These are phyloP conservation scores for Knufia petricola DNA, from an alignment of 2,329 filamentous ascomycete genomes.

Conservation along the genomic window DNA sequence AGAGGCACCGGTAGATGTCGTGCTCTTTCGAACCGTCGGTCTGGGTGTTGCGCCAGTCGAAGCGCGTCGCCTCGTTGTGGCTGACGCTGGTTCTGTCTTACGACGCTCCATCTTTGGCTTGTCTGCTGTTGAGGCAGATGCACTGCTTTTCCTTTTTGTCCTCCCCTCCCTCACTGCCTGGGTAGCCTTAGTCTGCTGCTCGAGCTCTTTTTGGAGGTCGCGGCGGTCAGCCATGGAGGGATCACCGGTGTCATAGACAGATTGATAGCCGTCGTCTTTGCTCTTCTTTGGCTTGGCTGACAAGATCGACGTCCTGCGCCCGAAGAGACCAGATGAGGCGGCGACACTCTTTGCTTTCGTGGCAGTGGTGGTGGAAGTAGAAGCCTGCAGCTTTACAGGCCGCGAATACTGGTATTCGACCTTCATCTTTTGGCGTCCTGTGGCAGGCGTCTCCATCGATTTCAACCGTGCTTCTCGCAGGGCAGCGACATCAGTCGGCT, in stretches of 20 bases:
- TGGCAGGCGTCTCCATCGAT: constrained; percentile 16
- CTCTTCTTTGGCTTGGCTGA: constrained; percentile 10
- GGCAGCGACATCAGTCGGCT: constrained; percentile 17
- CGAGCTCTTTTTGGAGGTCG: constrained; percentile 3
- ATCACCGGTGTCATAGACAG: constrained; percentile 5
- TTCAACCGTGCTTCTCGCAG: constrained; percentile 22
- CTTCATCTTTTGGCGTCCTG: constrained; percentile 20
- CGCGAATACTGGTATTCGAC: constrained; percentile 17
- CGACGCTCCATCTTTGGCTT: constrained; percentile 18
- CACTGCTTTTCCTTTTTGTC: not conserved
- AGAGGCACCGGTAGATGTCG: constrained; percentile 11
- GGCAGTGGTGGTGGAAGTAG: too few relatives aligned
- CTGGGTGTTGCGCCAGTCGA: constrained; percentile 10
- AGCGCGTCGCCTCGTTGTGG: not conserved
- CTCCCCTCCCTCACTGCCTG: not conserved
- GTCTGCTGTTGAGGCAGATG: constrained; percentile 4
- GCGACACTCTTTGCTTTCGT: constrained; percentile 7
- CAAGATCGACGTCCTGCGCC: not conserved
- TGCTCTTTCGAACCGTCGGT: constrained; percentile 12
- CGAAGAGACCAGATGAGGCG: not conserved
- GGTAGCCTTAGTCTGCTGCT: constrained; percentile 8
- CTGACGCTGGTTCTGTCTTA: constrained; percentile 15
- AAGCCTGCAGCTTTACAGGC: constrained; percentile 10
- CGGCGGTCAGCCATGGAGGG: not conserved
- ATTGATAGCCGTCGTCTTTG: constrained; percentile 6